Conservation (phyloP, 2,329 filamentous ascomycete species). For the Davidsoniella eucalypti region DNA sequence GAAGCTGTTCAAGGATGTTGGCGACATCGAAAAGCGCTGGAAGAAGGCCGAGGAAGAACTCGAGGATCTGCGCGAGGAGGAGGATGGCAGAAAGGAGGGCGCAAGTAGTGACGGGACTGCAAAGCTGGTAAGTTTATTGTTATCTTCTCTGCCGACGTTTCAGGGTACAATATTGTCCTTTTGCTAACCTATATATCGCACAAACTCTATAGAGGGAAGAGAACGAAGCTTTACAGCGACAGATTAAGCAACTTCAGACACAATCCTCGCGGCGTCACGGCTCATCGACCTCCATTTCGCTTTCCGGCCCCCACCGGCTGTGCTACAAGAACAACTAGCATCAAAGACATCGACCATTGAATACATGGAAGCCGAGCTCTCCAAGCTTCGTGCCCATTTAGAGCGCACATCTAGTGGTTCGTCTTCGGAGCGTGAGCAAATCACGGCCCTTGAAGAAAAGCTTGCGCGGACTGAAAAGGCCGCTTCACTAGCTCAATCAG, state of each 20-base stretch:
- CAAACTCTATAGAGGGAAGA: constrained; percentile 4
- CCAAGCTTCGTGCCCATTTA: constrained; percentile 52
- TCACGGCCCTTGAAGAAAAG: constrained; percentile 45
- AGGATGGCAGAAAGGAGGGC: constrained; percentile 32
- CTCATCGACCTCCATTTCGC: constrained; percentile 45
- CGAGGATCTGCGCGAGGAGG: constrained; percentile 64
- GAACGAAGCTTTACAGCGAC: constrained; percentile 6
- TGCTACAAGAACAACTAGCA: constrained; percentile 39
- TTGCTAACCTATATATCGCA: background rate
- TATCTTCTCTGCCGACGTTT: background rate
- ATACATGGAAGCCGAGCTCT: constrained; percentile 63
- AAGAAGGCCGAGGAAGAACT: constrained; percentile 74
- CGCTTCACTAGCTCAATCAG: constrained; percentile 40
- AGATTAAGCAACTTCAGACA: constrained; percentile 47
- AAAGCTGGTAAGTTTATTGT: constrained; percentile 43
- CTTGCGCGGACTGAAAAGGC: constrained; percentile 42
- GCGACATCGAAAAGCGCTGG: constrained; percentile 56
- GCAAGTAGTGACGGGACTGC: constrained; percentile 44
- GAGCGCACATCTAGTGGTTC: constrained; percentile 40
- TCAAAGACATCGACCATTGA: constrained; percentile 62
- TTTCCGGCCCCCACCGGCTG: constrained; percentile 26
- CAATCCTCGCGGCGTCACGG: constrained; percentile 43
- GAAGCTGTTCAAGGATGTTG: constrained; percentile 51
- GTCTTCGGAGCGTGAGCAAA: constrained; percentile 47
- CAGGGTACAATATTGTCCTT: background rate